Base-by-base conservation (phyloP, 352 stramenopile species). In the Thalassiosira mediterranea region DNA sequence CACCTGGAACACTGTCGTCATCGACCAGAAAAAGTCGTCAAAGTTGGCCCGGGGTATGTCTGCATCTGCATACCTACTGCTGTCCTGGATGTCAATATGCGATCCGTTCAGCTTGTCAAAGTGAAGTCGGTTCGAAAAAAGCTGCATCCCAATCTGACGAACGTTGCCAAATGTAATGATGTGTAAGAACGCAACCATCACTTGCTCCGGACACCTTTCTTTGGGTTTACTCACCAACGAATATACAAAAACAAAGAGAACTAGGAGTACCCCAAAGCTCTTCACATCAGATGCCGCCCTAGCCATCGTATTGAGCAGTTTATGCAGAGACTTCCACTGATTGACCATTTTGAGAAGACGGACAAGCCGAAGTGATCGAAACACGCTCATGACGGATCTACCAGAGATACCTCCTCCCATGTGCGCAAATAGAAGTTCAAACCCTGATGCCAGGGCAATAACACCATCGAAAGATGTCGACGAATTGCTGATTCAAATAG, bases 171-270 rank as follows among this genome's bases (percentile, higher is more conserved):
- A n/a, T n/a, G n/a, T 53, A 53, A 53, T 28, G 44, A 53, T 7
- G n/a, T 15, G 37, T 44, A n/a, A 15, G n/a, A n/a, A n/a, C n/a
- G n/a, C n/a, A n/a, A n/a, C n/a, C n/a, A n/a, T n/a, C n/a, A n/a
- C n/a, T n/a, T n/a, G n/a, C n/a, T n/a, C n/a, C n/a, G n/a, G n/a
- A n/a, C 44, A 8, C 44, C 44, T 53, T 29, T 28, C 44, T 53
- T 13, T 13, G 34, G 34, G 8, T 11, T 29, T 53, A 21, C 44
- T 28, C 25, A 97, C 62, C 28, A 98, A 83, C 25, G 94, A 89
- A 73, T 97, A 97, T 47, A 98, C 97, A 76, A 97, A 98, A 58
- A 98, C 96, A 75, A 98, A 98, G 15, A 98, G 85, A 56, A 97
- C 91, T 5, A 98, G 85, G 4, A 98, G 90, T 38, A 98, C 86